These are phyloP conservation scores for Coemansia sp. DNA, from an alignment of 192 early-diverging fungal species.

Conservation along the genomic window DNA sequence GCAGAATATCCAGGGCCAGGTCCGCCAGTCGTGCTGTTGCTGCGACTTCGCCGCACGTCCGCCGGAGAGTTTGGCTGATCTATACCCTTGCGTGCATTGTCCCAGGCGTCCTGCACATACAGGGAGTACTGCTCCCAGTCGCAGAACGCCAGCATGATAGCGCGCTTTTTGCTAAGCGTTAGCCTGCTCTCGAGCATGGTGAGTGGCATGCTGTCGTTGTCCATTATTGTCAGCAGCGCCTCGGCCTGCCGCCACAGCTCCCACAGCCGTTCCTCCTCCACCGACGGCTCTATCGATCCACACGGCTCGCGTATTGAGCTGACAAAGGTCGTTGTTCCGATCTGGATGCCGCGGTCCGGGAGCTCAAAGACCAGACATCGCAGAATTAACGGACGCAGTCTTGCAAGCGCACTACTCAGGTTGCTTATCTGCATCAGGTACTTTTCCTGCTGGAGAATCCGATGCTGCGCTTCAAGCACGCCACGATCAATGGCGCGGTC, in stretches of 20 bases:
- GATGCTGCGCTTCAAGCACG: slow-evolving; percentile 53
- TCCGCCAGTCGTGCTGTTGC: slow-evolving; percentile 29
- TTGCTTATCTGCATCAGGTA: slow-evolving; percentile 50
- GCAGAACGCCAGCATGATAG: slow-evolving; percentile 55
- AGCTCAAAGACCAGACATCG: slow-evolving; percentile 54
- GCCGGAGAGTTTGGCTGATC: slow-evolving; percentile 19
- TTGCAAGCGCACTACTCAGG: slow-evolving; percentile 36
- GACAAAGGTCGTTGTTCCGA: slow-evolving; percentile 46
- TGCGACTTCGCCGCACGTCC: slow-evolving; percentile 28
- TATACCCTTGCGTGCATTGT: slow-evolving; percentile 48
- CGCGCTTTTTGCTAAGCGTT: slow-evolving; percentile 54
- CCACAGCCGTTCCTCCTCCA: slow-evolving; percentile 55
- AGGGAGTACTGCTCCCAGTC: slow-evolving; percentile 57
- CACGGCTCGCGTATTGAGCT: slow-evolving; percentile 41
- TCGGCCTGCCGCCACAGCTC: slow-evolving; percentile 55
- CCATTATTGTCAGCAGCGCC: slow-evolving; percentile 55
- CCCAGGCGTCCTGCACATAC: slow-evolving; percentile 55
- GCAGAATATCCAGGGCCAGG: not conserved
- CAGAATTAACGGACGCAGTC: slow-evolving; percentile 51
- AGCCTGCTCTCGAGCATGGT: slow-evolving; percentile 34
- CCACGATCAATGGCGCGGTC: slow-evolving; percentile 53
- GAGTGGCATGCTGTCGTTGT: slow-evolving; percentile 49
- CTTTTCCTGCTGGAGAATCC: slow-evolving; percentile 51
- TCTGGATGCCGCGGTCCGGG: slow-evolving; percentile 47
- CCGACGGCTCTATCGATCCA: slow-evolving; percentile 52